Conservation (phyloP, 495 filamentous ascomycete species). For the Xylaria intraflava region DNA sequence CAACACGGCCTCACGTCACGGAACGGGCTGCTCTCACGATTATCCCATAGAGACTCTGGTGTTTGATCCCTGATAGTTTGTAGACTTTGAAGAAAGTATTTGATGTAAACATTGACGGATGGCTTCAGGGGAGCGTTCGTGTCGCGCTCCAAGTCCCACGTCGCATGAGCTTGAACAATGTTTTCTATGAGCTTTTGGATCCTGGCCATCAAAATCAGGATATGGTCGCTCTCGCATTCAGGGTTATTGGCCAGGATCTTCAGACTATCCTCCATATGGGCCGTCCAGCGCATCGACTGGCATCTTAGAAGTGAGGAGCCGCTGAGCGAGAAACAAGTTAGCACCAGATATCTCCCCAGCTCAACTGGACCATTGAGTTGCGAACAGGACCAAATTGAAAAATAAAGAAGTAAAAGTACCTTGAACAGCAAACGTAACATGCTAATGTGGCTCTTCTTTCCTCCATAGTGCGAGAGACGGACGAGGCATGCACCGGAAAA, state of each 20-base stretch:
- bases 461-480: slow-evolving; percentile 20
- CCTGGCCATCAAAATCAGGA: slow-evolving; percentile 27
- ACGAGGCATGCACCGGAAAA: slow-evolving; percentile 10
- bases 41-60: slow-evolving; percentile 12
- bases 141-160: slow-evolving; percentile 14
- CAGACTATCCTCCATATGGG: slow-evolving; percentile 28
- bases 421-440: slow-evolving; percentile 18
- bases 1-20: not conserved
- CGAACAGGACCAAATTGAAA: not conserved
- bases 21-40: slow-evolving; percentile 16
- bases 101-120: slow-evolving; percentile 15
- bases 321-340: slow-evolving; percentile 13
- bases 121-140: slow-evolving; percentile 5
- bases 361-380: not conserved
- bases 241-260: slow-evolving; percentile 16
- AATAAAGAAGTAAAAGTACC: slow-evolving; percentile 8
- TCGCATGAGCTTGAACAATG: slow-evolving; percentile 13
- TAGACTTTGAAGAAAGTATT: slow-evolving; percentile 13
- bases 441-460: slow-evolving; percentile 25
- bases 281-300: slow-evolving; percentile 26
- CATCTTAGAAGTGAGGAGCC: slow-evolving; percentile 24
- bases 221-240: slow-evolving; percentile 18
- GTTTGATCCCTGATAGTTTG: slow-evolving; percentile 16
- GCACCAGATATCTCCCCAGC: not conserved
- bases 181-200: slow-evolving; percentile 27